Evolutionary conservation across 768 basidiomycete species (phyloP), one percentile per base, ranked within the genome.

Genomic region (Russula lepida): DNA sequence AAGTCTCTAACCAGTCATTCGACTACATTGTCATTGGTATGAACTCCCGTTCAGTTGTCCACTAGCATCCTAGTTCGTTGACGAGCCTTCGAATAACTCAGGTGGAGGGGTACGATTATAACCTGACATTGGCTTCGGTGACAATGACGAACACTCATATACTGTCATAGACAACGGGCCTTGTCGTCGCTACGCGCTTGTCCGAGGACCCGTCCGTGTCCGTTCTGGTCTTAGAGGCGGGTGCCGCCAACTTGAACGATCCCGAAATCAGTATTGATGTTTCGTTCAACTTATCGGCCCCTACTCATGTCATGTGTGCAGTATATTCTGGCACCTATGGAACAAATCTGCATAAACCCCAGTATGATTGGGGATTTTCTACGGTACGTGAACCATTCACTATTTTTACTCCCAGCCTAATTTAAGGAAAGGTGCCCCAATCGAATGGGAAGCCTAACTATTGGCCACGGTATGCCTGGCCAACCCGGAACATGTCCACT

Each of bases 11-110:
- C 39, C 30, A 58, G 21, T 43, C 54, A 23, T 68, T 68, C 30
- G 65, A 68, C 51, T 68, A 68, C 50, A 59, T 68, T 49, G 33
- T 63, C 27, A 39, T 66, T 9, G 63, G 68, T 61, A 25, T 15
- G 60, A 30, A 7, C 17, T 30, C 30, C 49, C 19, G 6, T 44
- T 33, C 8, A n/a, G n/a, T n/a, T n/a, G n/a, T 6, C 35, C 7
- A 2, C 4, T 6, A 6, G 5, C 13, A 17, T 17, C 35, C 11
- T 6, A 1, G 6, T 23, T 30, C n/a, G n/a, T 47, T 53, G 27
- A 63, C 8, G 23, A 60, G 19, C 19, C n/a, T 6, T 41, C 17
- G 8, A 37, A 39, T 41, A 23, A 1, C 37, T 54, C 27, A 63
- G 61, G 61, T 43, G 61, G 61, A 47, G 61, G 61, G 33, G 61